These are phyloP conservation scores for Zea mays DNA, from an alignment of 176 grass and related monocot genomes.

Conservation along the genomic window DNA sequence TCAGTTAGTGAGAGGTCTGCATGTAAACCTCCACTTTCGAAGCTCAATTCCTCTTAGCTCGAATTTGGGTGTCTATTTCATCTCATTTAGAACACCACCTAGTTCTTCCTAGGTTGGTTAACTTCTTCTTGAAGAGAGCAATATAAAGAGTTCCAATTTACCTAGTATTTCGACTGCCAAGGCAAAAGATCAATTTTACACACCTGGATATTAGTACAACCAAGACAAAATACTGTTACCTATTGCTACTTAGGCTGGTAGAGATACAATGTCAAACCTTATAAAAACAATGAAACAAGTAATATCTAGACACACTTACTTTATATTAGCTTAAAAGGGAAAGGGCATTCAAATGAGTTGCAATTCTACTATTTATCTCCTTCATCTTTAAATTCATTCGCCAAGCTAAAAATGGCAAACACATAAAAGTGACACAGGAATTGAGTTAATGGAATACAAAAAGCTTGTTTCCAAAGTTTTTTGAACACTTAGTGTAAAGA, in stretches of 20 bases:
- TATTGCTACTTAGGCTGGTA: constrained; percentile 6
- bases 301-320: constrained; percentile 17
- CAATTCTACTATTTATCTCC: neutral
- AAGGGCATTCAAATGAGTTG: neutral
- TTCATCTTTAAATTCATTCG: neutral
- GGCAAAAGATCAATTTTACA: constrained; percentile 23
- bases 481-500: constrained; percentile 12
- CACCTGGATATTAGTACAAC: constrained; percentile 20
- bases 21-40: neutral
- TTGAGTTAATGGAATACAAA: constrained; percentile 4
- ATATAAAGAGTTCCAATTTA: constrained; percentile 15
- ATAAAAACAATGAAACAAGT: constrained; percentile 9
- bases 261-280: constrained; percentile 10
- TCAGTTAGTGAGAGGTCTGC: neutral
- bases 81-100: neutral
- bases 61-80: neutral
- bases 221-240: neutral
- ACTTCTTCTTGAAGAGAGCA: neutral
- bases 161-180: neutral
- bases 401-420: neutral
- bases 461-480: constrained; percentile 12
- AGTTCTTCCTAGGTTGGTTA: neutral
- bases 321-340: neutral
- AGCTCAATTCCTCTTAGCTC: neutral
- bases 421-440: neutral